Evolutionary conservation across 2,329 filamentous ascomycete species (phyloP).

Genomic region (Xylaria sp.): DNA sequence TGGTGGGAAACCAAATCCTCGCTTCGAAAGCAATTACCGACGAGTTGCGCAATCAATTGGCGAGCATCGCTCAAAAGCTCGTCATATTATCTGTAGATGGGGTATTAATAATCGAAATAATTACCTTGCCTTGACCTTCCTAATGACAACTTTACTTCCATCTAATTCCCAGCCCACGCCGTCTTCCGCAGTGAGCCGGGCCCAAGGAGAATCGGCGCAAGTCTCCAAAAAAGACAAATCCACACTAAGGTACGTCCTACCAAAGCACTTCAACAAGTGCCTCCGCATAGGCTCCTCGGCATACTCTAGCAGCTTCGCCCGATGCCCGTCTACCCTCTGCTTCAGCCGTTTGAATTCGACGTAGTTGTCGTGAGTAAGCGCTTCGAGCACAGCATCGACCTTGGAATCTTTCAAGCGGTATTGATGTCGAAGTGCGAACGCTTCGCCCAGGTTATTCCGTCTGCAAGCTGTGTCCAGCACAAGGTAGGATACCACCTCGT

Average conservation of each 20-base stretch:
- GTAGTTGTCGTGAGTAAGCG: constrained; percentile 85
- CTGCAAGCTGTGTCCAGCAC: constrained; percentile 91
- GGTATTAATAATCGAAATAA: constrained; percentile 43
- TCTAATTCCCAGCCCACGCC: constrained; percentile 88
- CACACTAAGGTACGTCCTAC: constrained; percentile 80
- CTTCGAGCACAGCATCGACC: constrained; percentile 73
- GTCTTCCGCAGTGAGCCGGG: constrained; percentile 71
- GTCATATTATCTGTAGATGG: constrained; percentile 22
- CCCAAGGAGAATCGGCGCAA: constrained; percentile 76
- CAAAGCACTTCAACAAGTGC: constrained; percentile 87
- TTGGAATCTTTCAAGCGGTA: constrained; percentile 73
- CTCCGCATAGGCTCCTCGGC: constrained; percentile 77
- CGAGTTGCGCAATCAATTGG: neutral
- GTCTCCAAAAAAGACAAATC: constrained; percentile 75
- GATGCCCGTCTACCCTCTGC: constrained; percentile 80
- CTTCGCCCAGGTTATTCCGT: constrained; percentile 76
- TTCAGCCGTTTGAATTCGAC: constrained; percentile 78
- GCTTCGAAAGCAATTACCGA: neutral
- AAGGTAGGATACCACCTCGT: constrained; percentile 82
- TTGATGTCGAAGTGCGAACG: constrained; percentile 71
- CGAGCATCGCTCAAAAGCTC: neutral
- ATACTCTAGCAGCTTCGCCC: constrained; percentile 82
- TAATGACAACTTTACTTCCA: constrained; percentile 78
- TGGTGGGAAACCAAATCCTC: constrained; percentile 17
- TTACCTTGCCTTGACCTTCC: constrained; percentile 60